These are phyloP conservation scores for Linum trigynum DNA, from an alignment of 345 rosid genomes.

Conservation along the genomic window DNA sequence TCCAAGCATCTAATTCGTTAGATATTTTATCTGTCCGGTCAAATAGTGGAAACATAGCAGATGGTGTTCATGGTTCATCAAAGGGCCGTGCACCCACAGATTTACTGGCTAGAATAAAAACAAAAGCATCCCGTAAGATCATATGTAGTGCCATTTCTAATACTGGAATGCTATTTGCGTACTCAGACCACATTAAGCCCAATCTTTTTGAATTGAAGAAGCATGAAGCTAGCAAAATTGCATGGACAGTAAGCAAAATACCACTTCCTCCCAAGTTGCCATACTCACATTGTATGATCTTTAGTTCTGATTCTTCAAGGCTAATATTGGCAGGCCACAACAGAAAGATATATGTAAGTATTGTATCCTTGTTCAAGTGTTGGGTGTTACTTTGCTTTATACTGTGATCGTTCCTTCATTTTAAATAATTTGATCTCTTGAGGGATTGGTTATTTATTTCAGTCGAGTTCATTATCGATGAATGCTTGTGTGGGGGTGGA, in stretches of 20 bases:
- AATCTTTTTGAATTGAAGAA: conserved; percentile 59
- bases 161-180: conserved; percentile 64
- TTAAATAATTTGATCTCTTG: not conserved
- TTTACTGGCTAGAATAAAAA: conserved; percentile 58
- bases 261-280: conserved; percentile 56
- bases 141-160: conserved; percentile 76
- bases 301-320: conserved; percentile 57
- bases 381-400: not conserved
- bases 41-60: conserved; percentile 23
- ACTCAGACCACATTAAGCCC: conserved; percentile 65
- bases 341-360: conserved; percentile 68
- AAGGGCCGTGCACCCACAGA: conserved; percentile 52
- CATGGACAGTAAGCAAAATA: conserved; percentile 52
- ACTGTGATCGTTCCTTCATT: not conserved
- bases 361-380: not conserved
- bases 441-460: not conserved
- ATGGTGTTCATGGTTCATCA: conserved; percentile 27
- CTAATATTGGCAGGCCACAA: conserved; percentile 75
- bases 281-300: conserved; percentile 71
- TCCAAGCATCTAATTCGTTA: conserved; percentile 52
- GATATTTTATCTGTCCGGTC: conserved; percentile 56
- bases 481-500: not conserved
- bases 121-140: conserved; percentile 62
- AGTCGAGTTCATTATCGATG: not conserved
- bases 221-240: conserved; percentile 32